Evolutionary conservation across 1,284 basidiomycete species (phyloP).

Genomic region (Heterobasidion irregulare): DNA sequence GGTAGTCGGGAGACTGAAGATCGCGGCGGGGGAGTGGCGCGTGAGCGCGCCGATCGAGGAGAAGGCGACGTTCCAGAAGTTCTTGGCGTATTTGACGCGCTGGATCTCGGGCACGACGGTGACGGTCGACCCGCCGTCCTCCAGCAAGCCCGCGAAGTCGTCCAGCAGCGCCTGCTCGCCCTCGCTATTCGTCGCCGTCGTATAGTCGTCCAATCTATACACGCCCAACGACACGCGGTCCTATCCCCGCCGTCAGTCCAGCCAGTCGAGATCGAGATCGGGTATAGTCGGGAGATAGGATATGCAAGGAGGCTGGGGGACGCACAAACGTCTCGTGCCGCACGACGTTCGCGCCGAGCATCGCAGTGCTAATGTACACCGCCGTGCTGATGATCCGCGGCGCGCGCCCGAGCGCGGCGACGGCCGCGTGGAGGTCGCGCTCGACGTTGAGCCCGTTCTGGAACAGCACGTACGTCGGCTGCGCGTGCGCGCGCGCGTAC

Average conservation of each 20-base stretch:
- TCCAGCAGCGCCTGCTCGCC: slow-evolving; percentile 35
- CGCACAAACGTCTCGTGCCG: slow-evolving; percentile 45
- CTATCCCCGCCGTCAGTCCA: slow-evolving; percentile 19
- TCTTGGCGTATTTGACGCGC: slow-evolving; percentile 52
- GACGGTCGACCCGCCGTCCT: slow-evolving; percentile 38
- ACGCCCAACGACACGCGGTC: slow-evolving; percentile 44
- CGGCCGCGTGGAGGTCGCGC: slow-evolving; percentile 48
- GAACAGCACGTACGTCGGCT: slow-evolving; percentile 60
- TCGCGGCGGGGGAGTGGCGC: slow-evolving; percentile 37
- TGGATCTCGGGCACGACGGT: slow-evolving; percentile 51
- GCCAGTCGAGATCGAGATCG: too few relatives aligned
- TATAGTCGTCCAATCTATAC: slow-evolving; percentile 38
- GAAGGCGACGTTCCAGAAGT: slow-evolving; percentile 57
- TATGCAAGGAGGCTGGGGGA: too few relatives aligned
- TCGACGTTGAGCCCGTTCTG: slow-evolving; percentile 79
- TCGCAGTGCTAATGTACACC: slow-evolving; percentile 45
- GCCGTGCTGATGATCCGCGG: slow-evolving; percentile 48
- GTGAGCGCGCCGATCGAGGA: slow-evolving; percentile 45
- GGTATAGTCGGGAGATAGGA: too few relatives aligned
- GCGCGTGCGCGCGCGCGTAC: slow-evolving; percentile 37
- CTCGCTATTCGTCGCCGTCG: slow-evolving; percentile 31
- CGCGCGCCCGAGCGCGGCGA: slow-evolving; percentile 33
- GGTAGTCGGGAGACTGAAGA: slow-evolving; percentile 40
- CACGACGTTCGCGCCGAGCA: slow-evolving; percentile 36
- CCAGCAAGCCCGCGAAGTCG: slow-evolving; percentile 37